Base-by-base conservation (phyloP, 805 yeast genomes). In the Phaffomyces antillensis region DNA sequence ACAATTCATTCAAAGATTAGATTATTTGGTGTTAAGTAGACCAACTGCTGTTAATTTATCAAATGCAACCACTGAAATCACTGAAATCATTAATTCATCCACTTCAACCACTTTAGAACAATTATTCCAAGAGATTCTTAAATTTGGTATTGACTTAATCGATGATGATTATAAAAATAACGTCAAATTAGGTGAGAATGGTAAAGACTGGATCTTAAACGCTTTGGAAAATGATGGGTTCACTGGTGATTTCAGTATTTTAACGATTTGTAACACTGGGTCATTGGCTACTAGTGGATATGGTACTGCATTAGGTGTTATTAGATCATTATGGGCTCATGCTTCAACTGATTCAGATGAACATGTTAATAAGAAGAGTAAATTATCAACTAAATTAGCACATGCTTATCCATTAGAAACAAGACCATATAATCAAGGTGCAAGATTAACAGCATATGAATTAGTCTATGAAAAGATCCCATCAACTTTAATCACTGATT, bases 251-350 rank as follows among this genome's bases (percentile, higher is more conserved):
- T 81, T 89, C 59, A 77, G 95, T 1, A 90, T 88, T 4, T 66
- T 93, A 60, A 91, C 98, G 1, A 86, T 93, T 45, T 91, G 99
- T 65, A 91, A 91, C 65, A 91, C 99, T 1, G 99, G 99, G 0
- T 87, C 97, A 0, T 70, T 91, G 47, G 99, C 99, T 1, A 91
- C 99, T 2, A 87, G 98, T 5, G 98, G 98, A 2, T 91, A 89
- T 61, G 99, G 99, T 28, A 91, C 99, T 6, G 98, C 98, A 0
- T 71, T 91, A 28, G 98, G 99, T 13, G 86, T 93, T 23, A 79
- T 91, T 35, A 77, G 98, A 52, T 79, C 96, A 0, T 69, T 86
- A 49, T 76, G 73, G 74, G 58, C 61, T 43, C 64, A 70, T 49
- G 52, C 47, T 5, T 17, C 51, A 28, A 53, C 23, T 20, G 23